Percentiles rank a stretch among this genome's conserved stretches.
Conservation (phyloP, 73 alveolate genomes). For the Strombidium stylifer region DNA sequence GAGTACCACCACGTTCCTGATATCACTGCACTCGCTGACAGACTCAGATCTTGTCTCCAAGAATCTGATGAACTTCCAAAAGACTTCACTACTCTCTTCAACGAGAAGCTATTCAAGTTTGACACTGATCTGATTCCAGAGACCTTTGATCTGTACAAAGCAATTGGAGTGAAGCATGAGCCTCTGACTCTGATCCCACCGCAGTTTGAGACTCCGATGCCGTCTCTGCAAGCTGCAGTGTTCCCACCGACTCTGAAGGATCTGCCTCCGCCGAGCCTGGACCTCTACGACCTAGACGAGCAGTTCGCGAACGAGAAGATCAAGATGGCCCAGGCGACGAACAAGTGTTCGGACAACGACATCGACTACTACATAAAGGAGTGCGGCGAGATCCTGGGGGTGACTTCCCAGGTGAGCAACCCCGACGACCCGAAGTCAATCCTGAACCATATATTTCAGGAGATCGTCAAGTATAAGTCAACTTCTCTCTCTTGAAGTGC, state of each 20-base stretch:
- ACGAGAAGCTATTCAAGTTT: slow-evolving; percentile 77
- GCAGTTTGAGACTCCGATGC: slow-evolving; percentile 98
- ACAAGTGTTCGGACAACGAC: slow-evolving; percentile 92
- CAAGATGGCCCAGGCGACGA: slow-evolving; percentile 89
- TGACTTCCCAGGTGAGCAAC: slow-evolving; percentile 78
- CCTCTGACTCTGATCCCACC: slow-evolving; percentile 97
- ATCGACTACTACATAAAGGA: slow-evolving; percentile 90
- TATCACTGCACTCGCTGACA: slow-evolving; percentile 92
- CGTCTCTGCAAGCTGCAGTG: slow-evolving; percentile 93
- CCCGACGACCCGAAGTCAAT: slow-evolving; percentile 86
- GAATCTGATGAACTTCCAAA: slow-evolving; percentile 90
- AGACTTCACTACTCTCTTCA: slow-evolving; percentile 85
- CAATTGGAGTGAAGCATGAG: slow-evolving; percentile 85
- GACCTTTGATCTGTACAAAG: slow-evolving; percentile 73
- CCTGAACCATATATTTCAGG: slow-evolving; percentile 82
- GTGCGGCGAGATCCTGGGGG: slow-evolving; percentile 91
- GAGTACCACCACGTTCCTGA: slow-evolving; percentile 97
- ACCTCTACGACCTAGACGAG: slow-evolving; percentile 96
- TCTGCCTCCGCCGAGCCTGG: slow-evolving; percentile 96
- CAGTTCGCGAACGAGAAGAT: slow-evolving; percentile 96
- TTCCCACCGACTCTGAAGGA: slow-evolving; percentile 98
- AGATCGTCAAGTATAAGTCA: slow-evolving; percentile 73
- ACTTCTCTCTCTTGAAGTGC: slow-evolving; percentile 52
- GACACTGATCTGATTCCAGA: slow-evolving; percentile 94
- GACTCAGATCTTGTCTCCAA: slow-evolving; percentile 88